Conservation (phyloP, 2,329 filamentous ascomycete species). For the Chaetomium sp. region DNA sequence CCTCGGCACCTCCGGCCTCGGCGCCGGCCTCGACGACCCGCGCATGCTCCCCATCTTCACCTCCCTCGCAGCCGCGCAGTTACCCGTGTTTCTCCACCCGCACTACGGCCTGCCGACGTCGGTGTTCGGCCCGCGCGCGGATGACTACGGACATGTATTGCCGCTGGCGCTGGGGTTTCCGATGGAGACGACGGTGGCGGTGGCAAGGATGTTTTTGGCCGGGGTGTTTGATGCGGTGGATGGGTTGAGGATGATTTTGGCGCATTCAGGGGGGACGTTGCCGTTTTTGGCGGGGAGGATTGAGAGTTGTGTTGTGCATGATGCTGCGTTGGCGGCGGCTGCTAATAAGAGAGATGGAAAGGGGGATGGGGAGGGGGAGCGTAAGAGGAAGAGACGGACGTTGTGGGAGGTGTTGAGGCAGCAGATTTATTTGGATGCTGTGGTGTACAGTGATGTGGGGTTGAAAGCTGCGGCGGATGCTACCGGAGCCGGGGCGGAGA, state of each 20-base stretch:
- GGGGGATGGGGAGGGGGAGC: conserved; percentile 32
- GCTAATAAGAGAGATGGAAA: too few species aligned
- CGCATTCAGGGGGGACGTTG: conserved; percentile 81
- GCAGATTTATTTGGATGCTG: conserved; percentile 84
- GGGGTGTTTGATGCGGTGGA: conserved; percentile 76
- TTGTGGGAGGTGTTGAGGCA: conserved; percentile 53
- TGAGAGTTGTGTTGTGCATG: conserved; percentile 80
- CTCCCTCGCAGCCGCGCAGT: conserved; percentile 56
- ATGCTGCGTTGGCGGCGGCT: conserved; percentile 54
- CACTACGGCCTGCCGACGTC: conserved; percentile 81
- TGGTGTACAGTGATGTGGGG: conserved; percentile 72
- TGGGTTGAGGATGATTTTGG: conserved; percentile 65
- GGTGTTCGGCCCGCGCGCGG: conserved; percentile 65
- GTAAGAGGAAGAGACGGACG: conserved; percentile 23
- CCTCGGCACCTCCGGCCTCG: conserved; percentile 76
- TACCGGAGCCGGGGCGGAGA: conserved; percentile 52
- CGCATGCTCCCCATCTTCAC: conserved; percentile 64
- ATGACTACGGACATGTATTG: conserved; percentile 78
- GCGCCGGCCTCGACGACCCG: conserved; percentile 72
- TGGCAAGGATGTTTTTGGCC: conserved; percentile 79
- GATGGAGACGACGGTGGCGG: conserved; percentile 85
- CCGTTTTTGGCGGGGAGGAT: conserved; percentile 85
- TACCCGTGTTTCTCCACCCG: conserved; percentile 79
- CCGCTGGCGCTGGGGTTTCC: conserved; percentile 83
- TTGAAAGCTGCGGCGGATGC: conserved; percentile 64